Base-by-base conservation (phyloP, 202 grass and related monocot genomes). In the Tripidium arundinaceum region DNA sequence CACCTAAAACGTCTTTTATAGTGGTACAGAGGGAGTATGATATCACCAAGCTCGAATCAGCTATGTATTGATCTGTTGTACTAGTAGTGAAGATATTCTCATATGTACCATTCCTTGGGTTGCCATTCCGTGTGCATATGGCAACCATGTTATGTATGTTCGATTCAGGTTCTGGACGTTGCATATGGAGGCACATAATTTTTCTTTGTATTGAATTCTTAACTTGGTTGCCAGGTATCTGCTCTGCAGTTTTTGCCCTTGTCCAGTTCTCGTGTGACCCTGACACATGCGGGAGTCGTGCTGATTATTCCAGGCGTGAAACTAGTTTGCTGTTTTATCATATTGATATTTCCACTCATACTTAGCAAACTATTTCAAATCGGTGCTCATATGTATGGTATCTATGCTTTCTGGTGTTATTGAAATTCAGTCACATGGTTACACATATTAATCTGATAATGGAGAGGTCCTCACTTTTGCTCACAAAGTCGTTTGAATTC, bases 21-120 rank as follows among this genome's bases (percentile, higher is more conserved):
- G n/a, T n/a, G n/a, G n/a, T n/a, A n/a, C n/a, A n/a, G n/a, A n/a
- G n/a, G n/a, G n/a, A n/a, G n/a, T n/a, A n/a, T 65, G 66, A 27
- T 68, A 27, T 68, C 4, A 52, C 7, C 12, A 8, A 21, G 72
- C 78, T 49, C 1, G 31, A 40, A 26, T 39, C 66, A 71, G 50
- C 1, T 27, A 0, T 62, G 29, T 67, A 34, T 67, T 52, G 8
- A 21, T 78, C 29, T 81, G 57, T 38, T 81, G 73, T 85, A 59
- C 9, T 22, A 67, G 39, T 60, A 49, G 37, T 47, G 57, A 27
- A 28, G 63, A 19, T 70, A n/a, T 65, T 27, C 37, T 81, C 27
- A 64, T 42, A 28, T 40, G 6, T 59, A 59, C 6, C 16, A 69
- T 68, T 75, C n/a, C 18, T 65, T 18, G 18, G 57, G 50, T 75